Conservation (phyloP, 139 green algal species). For the Tetraselmis chui region DNA sequence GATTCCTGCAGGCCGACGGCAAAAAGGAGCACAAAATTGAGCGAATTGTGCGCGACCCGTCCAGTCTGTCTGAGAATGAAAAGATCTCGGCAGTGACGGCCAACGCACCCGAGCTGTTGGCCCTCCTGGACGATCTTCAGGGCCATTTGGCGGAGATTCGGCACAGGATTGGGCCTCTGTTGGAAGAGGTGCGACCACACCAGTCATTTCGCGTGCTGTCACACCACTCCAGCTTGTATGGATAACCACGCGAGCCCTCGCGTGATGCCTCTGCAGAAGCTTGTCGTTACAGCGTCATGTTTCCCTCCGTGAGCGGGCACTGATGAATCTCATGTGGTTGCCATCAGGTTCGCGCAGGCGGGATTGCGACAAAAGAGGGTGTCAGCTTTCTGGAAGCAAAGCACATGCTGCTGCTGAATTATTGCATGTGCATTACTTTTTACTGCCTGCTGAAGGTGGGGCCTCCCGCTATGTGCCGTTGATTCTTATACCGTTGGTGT, state of each 20-base stretch:
- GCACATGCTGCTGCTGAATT: slow-evolving; percentile 89
- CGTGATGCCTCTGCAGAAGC: no score
- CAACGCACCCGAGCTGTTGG: slow-evolving; percentile 75
- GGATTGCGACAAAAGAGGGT: slow-evolving; percentile 72
- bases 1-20: no score
- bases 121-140: slow-evolving; percentile 64
- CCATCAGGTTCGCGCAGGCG: slow-evolving; percentile 54
- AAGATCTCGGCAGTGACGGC: slow-evolving; percentile 40
- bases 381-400: slow-evolving; percentile 95
- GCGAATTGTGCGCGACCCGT: neutral
- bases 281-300: no score
- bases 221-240: no score
- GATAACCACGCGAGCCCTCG: no score
- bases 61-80: neutral
- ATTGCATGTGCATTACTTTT: slow-evolving; percentile 86
- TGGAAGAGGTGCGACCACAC: slow-evolving; percentile 43
- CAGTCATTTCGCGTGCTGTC: no score
- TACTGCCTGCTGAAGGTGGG: slow-evolving; percentile 97
- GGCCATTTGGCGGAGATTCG: slow-evolving; percentile 40
- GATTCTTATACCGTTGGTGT: no score
- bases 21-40: neutral
- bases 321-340: no score
- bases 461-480: no score
- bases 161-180: slow-evolving; percentile 58
- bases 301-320: no score